phyloP scores from a whole-genome alignment of 208 protist genomes.

The Trypanosoma caninum region DNA sequence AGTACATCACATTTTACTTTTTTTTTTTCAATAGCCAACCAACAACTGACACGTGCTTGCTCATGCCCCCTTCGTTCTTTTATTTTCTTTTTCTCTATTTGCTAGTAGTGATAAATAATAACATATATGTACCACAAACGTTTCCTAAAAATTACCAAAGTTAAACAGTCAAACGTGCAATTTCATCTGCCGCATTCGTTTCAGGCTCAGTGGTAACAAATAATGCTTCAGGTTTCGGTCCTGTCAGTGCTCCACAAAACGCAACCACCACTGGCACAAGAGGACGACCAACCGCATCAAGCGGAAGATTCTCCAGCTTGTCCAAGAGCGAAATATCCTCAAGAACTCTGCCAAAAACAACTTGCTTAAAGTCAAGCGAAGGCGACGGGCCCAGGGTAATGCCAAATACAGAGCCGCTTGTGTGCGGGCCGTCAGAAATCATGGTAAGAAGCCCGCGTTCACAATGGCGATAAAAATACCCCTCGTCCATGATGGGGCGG shows the following conservation, averaged over 20 bases:
- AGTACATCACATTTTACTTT: no score
- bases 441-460: conserved; percentile 86
- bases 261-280: conserved; percentile 49
- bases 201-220: no score
- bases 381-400: conserved; percentile 70
- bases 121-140: no score
- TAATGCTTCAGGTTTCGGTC: conserved; percentile 58
- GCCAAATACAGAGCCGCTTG: conserved; percentile 65
- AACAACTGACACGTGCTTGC: no score
- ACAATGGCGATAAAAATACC: conserved; percentile 85
- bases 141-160: no score
- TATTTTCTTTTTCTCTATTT: no score
- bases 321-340: conserved; percentile 70
- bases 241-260: conserved; percentile 76
- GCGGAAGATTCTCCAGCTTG: conserved; percentile 64
- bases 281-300: conserved; percentile 55
- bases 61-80: no score
- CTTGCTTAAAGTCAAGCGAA: conserved; percentile 90
- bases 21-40: no score
- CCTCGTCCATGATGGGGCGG: conserved; percentile 71
- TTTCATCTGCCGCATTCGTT: no score
- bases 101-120: no score
- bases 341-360: conserved; percentile 93
- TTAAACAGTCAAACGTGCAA: no score
- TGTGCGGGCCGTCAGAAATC: conserved; percentile 70